Base-by-base conservation (phyloP, 257 asterid species). In the Lantana camara region DNA sequence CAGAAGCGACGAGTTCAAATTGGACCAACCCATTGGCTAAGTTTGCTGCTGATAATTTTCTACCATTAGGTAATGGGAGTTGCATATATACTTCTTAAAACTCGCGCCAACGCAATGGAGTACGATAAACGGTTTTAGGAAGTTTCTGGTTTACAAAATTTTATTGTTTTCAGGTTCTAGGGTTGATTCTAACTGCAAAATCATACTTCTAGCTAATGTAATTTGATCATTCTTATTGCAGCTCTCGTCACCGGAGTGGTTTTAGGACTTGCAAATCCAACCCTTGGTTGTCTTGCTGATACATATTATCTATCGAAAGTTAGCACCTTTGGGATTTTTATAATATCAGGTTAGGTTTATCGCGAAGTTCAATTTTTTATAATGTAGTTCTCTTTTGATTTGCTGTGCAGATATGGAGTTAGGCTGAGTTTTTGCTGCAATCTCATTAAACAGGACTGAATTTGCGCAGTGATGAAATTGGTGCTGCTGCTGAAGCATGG, bases 271-370 rank as follows among this genome's bases (percentile, higher is more conserved):
- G 88, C 73, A 53, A 84, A 93, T 87, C 99, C 97, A 24, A 73
- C 76, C 40, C 85, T 84, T 48, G 99, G 99, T 67, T 84, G 96
- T 81, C 77, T 90, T 63, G 99, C 99, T 46, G 89, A 90, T 71
- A 76, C 63, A 74, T 82, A 75, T 74, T 62, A 79, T 47, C 64
- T 93, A 22, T 90, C 99, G 37, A 93, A 85, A 75, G 55, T 87
- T 60, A 83, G 99, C 84, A 85, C 97, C 15, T 82, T 90, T 16
- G 95, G n/a, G n/a, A n/a, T n/a, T n/a, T n/a, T n/a, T n/a, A n/a
- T n/a, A n/a, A n/a, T n/a, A n/a, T n/a, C n/a, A n/a, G n/a, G n/a
- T n/a, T n/a, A n/a, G n/a, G n/a, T n/a, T n/a, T n/a, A n/a, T n/a
- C n/a, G n/a, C n/a, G n/a, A n/a, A n/a, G n/a, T n/a, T n/a, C n/a